Conservation (phyloP, 108 stramenopile genomes). For the Pseudonitzschia multiseries region DNA sequence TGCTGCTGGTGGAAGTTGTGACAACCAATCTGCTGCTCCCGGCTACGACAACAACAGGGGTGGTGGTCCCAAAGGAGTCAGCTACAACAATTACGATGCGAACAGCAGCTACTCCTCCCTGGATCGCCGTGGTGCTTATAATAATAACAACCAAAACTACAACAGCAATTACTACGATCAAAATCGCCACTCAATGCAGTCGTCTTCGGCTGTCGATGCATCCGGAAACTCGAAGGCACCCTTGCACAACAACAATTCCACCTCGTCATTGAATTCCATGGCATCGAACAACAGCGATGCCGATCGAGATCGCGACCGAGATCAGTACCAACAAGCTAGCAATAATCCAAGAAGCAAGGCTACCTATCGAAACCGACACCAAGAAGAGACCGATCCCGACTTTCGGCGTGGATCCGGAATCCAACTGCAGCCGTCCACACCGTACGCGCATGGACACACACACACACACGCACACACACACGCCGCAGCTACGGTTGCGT, state of each 20-base stretch:
- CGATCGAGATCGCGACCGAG: slow-evolving; percentile 7
- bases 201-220: background rate
- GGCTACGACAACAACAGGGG: background rate
- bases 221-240: background rate
- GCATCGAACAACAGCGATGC: background rate
- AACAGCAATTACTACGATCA: background rate
- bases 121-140: background rate
- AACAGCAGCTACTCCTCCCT: background rate
- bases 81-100: background rate
- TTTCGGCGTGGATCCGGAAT: slow-evolving; percentile 56
- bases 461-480: too few relatives aligned
- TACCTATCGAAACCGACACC: slow-evolving; percentile 76
- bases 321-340: slow-evolving; percentile 12
- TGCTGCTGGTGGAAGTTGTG: background rate
- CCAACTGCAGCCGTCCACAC: slow-evolving; percentile 1
- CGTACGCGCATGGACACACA: background rate
- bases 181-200: background rate
- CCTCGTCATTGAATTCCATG: slow-evolving; percentile 2
- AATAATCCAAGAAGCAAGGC: slow-evolving; percentile 50
- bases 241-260: background rate
- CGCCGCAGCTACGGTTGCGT: background rate
- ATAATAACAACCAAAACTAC: background rate
- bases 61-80: too few relatives aligned
- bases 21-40: background rate
- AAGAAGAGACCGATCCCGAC: slow-evolving; percentile 86